Evolutionary conservation across 805 yeast species (phyloP), one percentile per base, ranked within the genome.

Genomic region (Ogataea populi-albae): DNA sequence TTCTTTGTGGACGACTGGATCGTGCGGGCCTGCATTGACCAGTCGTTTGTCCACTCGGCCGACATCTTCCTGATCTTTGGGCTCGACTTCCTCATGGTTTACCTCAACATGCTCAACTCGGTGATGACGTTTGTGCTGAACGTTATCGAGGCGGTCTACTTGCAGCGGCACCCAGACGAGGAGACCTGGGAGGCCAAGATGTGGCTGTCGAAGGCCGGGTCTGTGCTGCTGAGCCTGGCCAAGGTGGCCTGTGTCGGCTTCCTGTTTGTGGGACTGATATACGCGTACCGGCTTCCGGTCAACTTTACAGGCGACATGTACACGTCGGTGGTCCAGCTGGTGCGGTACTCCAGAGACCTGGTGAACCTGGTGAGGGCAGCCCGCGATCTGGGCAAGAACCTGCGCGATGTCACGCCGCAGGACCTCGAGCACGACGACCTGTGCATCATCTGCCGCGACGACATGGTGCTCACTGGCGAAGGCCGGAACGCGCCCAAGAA

Each of bases 371-470:
- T 66, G 39, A 65, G 63, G 37, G 71, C 72, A 12, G 63, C 83
- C 8, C 73, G 74, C 32, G 75, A 79, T 48, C 64, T 93, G 51
- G 87, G 84, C 43, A 65, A 69, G 18, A 76, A 72, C 43, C 66
- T 93, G 34, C 63, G 65, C 6, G 72, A 77, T 41, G 95, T 96
- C 3, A 65, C 80, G 1, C 66, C 59, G 9, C 74, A 64, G 19
- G 89, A 85, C 29, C 65, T 85, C 38, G 73, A 64, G 5, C 69
- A 77, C 14, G 79, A 75, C 44, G 82, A 81, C 55, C 55, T 85
- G 17, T 84, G 98, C 62, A 87, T 87, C 43, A 83, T 91, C 26
- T 91, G 98, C 62, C 78, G 95, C 49, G 98, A 93, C 48, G 95
- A 86, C 43, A 82, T 91, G 91, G 58, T 68, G 5, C 54, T 77